Conservation (phyloP, 2,329 filamentous ascomycete genomes). For the Pseudogymnoascus sp. region DNA sequence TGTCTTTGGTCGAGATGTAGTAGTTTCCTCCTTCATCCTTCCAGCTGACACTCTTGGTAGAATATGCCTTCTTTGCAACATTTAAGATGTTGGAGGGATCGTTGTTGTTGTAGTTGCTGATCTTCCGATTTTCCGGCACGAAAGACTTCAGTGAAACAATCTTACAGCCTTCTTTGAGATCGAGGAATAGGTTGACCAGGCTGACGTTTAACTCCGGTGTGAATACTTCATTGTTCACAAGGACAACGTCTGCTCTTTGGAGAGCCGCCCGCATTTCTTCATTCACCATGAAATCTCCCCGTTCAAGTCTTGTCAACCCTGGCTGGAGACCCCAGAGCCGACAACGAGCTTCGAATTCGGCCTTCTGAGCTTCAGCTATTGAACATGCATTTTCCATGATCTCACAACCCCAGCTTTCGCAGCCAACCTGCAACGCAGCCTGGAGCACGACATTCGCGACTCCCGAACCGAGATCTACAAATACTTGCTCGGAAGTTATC, state of each 20-base stretch:
- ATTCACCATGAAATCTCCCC: constrained; percentile 77
- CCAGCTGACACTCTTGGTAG: constrained; percentile 74
- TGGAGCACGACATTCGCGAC: constrained; percentile 95
- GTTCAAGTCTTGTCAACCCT: constrained; percentile 70
- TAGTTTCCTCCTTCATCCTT: constrained; percentile 75
- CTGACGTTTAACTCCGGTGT: constrained; percentile 77
- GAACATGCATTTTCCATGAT: constrained; percentile 88
- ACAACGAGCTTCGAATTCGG: constrained; percentile 78
- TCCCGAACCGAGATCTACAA: constrained; percentile 90
- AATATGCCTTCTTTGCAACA: constrained; percentile 65
- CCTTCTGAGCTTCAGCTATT: constrained; percentile 69
- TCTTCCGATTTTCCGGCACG: constrained; percentile 69
- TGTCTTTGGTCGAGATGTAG: constrained; percentile 69
- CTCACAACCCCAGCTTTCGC: constrained; percentile 93
- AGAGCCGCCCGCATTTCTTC: constrained; percentile 62
- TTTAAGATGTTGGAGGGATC: constrained; percentile 77
- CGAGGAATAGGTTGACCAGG: constrained; percentile 81
- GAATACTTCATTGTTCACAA: constrained; percentile 98
- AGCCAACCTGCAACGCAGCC: constrained; percentile 85
- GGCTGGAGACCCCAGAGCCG: constrained; percentile 80
- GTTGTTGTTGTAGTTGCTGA: constrained; percentile 62
- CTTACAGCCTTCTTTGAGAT: constrained; percentile 82
- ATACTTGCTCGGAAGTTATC: constrained; percentile 75
- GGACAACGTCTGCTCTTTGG: constrained; percentile 81
- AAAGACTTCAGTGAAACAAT: constrained; percentile 92